Evolutionary conservation across 1,139 yeast genomes (phyloP).

Genomic region (Blastobotrys capitulatus): DNA sequence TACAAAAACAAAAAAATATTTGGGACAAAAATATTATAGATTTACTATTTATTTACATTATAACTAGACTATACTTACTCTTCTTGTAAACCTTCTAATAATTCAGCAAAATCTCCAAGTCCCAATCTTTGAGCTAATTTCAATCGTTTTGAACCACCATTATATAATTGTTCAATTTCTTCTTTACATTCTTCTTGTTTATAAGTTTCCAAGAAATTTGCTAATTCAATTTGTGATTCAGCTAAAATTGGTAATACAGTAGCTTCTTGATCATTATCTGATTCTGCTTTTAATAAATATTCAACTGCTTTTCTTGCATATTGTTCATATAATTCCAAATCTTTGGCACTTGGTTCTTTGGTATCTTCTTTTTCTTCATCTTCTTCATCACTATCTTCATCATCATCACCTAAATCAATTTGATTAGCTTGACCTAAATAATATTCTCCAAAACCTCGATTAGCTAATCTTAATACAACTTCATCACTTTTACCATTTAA

Average conservation of each 20-base stretch:
- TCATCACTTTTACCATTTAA: conserved; percentile 20
- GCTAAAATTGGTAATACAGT: conserved; percentile 76
- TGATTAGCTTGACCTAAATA: conserved; percentile 30
- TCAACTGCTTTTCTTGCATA: conserved; percentile 44
- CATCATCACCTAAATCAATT: conserved; percentile 32
- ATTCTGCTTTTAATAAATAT: conserved; percentile 53
- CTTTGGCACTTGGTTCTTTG: conserved; percentile 25
- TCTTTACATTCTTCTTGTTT: conserved; percentile 15
- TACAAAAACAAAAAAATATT: too few relatives aligned
- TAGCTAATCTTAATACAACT: conserved; percentile 24
- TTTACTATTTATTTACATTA: too few relatives aligned
- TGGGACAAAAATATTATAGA: too few relatives aligned
- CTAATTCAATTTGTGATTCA: conserved; percentile 76
- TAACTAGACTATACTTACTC: too few relatives aligned
- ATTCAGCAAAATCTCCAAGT: conserved; percentile 32
- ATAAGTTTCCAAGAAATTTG: conserved; percentile 46
- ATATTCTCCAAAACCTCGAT: conserved; percentile 33
- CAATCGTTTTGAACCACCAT: conserved; percentile 48
- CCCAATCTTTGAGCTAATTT: conserved; percentile 34
- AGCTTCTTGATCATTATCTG: conserved; percentile 54
- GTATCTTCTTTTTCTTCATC: conserved; percentile 30
- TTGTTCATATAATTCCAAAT: conserved; percentile 18
- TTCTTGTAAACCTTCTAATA: conserved; percentile 27
- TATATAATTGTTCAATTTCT: conserved; percentile 36
- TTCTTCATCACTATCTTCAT: conserved; percentile 22